These are phyloP conservation scores for Paraglomus brasilianum DNA, from an alignment of 192 early-diverging fungal genomes.

Conservation along the genomic window DNA sequence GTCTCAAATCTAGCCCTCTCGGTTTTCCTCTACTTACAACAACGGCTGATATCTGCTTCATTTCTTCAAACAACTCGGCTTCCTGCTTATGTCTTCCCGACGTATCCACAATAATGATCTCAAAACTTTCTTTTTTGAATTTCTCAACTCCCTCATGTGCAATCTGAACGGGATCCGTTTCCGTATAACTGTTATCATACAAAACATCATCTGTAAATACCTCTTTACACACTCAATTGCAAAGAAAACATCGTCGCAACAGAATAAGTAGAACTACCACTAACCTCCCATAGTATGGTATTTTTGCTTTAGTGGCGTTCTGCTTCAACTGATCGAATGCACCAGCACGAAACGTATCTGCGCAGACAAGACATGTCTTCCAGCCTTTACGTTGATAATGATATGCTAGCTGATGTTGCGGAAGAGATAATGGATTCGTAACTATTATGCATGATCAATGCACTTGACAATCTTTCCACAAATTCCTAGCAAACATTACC, in stretches of 20 bases:
- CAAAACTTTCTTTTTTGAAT: conserved; percentile 91
- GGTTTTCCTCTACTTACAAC: conserved; percentile 49
- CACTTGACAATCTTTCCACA: conserved; percentile 11
- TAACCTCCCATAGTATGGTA: conserved; percentile 87
- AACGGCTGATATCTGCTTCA: conserved; percentile 88
- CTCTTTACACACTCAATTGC: neutral
- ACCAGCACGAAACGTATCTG: conserved; percentile 97
- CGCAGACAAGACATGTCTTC: conserved; percentile 89
- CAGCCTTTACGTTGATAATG: conserved; percentile 93
- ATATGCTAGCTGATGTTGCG: conserved; percentile 60
- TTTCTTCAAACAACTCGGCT: conserved; percentile 91
- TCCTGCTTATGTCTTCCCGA: conserved; percentile 97
- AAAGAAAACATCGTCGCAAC: neutral
- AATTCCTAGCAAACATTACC: neutral
- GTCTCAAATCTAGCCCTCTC: no score
- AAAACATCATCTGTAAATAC: no score
- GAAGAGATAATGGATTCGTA: neutral
- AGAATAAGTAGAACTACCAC: neutral
- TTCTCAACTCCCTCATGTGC: conserved; percentile 90
- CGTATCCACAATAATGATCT: conserved; percentile 98
- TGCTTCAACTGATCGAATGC: conserved; percentile 99
- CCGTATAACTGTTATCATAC: conserved; percentile 67
- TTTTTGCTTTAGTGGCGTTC: conserved; percentile 96
- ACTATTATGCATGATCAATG: neutral
- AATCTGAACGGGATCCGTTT: conserved; percentile 89